Evolutionary conservation across 2,329 filamentous ascomycete genomes (phyloP).

Genomic region (Clarireedia paspali): DNA sequence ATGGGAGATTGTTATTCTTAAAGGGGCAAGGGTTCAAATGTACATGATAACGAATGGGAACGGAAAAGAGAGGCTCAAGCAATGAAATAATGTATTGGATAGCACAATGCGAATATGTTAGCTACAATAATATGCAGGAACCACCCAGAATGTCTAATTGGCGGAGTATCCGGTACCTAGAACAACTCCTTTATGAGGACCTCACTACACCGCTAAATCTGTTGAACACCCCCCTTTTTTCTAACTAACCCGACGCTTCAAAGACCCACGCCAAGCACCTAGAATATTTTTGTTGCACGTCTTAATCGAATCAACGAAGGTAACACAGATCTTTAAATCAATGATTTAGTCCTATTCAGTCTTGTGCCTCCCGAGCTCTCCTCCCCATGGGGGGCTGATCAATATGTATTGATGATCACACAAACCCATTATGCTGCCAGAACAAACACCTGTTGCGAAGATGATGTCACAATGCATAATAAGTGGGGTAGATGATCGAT

Average conservation of each 20-base stretch:
- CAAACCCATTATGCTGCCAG: too few species aligned
- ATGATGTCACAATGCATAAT: neutral
- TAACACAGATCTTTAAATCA: neutral
- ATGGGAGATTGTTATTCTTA: neutral
- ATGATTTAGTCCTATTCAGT: too few species aligned
- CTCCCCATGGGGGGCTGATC: too few species aligned
- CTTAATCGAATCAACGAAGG: neutral
- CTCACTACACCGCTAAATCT: neutral
- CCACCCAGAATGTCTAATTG: too few species aligned
- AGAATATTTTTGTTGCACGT: conserved; percentile 3
- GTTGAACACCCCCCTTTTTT: neutral
- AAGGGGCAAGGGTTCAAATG: neutral
- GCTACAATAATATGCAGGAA: neutral
- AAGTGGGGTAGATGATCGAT: neutral
- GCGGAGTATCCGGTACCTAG: too few species aligned
- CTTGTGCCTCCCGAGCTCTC: too few species aligned
- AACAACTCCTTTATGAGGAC: too few species aligned
- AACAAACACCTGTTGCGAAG: too few species aligned
- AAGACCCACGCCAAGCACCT: neutral
- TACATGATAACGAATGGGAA: neutral
- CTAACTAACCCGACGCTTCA: neutral
- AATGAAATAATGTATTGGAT: neutral
- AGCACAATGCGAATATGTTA: neutral
- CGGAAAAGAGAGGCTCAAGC: neutral
- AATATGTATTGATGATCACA: too few species aligned